phyloP scores from a whole-genome alignment of 2,329 filamentous ascomycete genomes.

The Beauveria caledonica region DNA sequence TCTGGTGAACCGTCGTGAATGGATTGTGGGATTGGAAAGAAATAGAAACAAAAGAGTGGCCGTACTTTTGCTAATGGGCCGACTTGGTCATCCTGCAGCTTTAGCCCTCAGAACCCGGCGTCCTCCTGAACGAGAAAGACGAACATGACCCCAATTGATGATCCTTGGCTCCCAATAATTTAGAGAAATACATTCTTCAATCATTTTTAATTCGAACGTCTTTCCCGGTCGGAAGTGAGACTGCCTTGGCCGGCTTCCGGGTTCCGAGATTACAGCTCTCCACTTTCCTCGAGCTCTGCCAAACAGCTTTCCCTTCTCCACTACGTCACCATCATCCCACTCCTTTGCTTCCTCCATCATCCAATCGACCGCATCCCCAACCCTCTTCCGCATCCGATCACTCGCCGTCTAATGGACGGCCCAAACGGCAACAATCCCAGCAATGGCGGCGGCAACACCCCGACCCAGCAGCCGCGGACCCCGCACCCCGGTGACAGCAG shows the following conservation, averaged over 20 bases:
- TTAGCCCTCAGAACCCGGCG: background rate
- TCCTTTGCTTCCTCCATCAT: background rate
- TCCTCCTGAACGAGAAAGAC: background rate
- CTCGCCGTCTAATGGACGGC: background rate
- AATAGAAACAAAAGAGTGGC: background rate
- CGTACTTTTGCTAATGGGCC: no score
- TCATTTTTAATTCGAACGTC: background rate
- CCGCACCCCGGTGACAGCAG: conserved; percentile 10
- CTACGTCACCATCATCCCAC: conserved; percentile 1
- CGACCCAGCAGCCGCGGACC: background rate
- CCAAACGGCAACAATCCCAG: background rate
- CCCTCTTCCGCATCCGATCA: no score
- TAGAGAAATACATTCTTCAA: background rate
- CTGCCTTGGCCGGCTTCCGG: background rate
- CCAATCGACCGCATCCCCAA: background rate
- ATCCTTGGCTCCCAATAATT: background rate
- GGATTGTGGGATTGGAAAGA: background rate
- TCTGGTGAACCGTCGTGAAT: no score
- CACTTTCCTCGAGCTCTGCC: conserved; percentile 4
- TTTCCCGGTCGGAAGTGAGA: background rate
- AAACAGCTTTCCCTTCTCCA: background rate
- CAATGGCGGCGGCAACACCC: background rate
- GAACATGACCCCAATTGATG: fast-evolving
- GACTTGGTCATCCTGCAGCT: background rate
- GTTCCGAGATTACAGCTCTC: background rate